Base-by-base conservation (phyloP, 805 yeast species). In the Candida multigemmis region DNA sequence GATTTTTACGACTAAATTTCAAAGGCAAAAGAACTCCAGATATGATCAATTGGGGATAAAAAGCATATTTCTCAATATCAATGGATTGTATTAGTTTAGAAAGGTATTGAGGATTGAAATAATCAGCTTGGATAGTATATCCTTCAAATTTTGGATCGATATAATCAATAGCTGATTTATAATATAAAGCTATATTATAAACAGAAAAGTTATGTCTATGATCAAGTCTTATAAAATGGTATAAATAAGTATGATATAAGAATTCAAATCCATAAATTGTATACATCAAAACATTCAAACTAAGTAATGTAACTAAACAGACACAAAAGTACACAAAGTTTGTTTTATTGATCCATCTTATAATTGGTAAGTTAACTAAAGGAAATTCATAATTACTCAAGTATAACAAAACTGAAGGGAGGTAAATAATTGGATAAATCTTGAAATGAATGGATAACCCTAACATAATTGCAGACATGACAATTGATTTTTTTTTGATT, bases 121-220 rank as follows among this genome's bases (percentile, higher is more conserved):
- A 23, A 26, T 8, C n/a, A n/a, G n/a, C n/a, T 5, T 12, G 7
- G 11, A 14, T 15, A 3, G 16, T 14, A 9, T 22, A 4, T 11
- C 11, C n/a, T n/a, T n/a, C n/a, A n/a, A n/a, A n/a, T n/a, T n/a
- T n/a, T 4, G 19, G 16, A 9, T n/a, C 18, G 21, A 21, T 17
- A 2, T 24, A 14, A 1, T 23, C 25, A 6, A 33, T 12, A 16
- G 62, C 61, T 2, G 86, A 76, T 24, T 68, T 67, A 45, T 68
- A 71, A 48, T 80, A 81, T 21, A 91, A 57, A 13, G 77, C 58
- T 8, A 84, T 58, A 48, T 87, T 82, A 68, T 87, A 91, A 2
- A 87, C 61, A 4, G 95, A 83, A 47, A 91, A 91, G 53, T 91
- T 91, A 54, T 91, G 98, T 25, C 98, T 71, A 51, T 91, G 98